Evolutionary conservation across 352 stramenopile genomes (phyloP).

Genomic region (Phytophthora europaea): DNA sequence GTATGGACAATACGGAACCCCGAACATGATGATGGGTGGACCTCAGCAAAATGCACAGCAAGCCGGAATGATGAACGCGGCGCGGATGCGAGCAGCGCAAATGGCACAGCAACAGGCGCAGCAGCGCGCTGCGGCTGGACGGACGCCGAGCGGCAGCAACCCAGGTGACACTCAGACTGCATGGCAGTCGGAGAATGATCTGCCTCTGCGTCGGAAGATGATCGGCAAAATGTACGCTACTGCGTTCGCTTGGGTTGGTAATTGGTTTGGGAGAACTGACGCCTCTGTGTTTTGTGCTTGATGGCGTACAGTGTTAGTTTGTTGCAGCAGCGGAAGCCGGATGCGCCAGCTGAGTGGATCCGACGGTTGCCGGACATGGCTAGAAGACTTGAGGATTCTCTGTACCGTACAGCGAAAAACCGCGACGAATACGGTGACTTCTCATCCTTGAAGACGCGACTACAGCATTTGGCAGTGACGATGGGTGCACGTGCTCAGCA

Average conservation of each 20-base stretch:
- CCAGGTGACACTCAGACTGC: constrained; percentile 64
- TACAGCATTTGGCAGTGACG: constrained; percentile 96
- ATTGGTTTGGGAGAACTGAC: neutral
- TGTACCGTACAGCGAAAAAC: constrained; percentile 95
- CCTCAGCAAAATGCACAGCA: constrained; percentile 45
- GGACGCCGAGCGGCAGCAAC: constrained; percentile 41
- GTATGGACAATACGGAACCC: constrained; percentile 71
- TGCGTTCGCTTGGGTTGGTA: neutral
- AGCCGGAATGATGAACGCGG: constrained; percentile 50
- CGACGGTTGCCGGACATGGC: constrained; percentile 98
- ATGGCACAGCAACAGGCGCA: constrained; percentile 60
- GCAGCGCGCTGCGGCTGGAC: constrained; percentile 55
- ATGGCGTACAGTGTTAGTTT: constrained; percentile 88
- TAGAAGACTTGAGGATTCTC: constrained; percentile 96
- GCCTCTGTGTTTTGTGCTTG: constrained; percentile 10
- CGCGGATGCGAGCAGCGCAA: constrained; percentile 59
- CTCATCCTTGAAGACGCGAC: constrained; percentile 95
- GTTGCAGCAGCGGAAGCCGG: constrained; percentile 96
- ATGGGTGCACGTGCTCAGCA: constrained; percentile 88
- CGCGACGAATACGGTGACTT: constrained; percentile 98
- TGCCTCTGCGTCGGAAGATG: constrained; percentile 90
- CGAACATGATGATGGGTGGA: constrained; percentile 70
- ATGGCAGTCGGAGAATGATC: constrained; percentile 90
- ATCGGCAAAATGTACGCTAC: constrained; percentile 91
- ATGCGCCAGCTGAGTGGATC: constrained; percentile 98